Evolutionary conservation across 305 asterid species (phyloP).

Genomic region (Fraxinus floribunda): DNA sequence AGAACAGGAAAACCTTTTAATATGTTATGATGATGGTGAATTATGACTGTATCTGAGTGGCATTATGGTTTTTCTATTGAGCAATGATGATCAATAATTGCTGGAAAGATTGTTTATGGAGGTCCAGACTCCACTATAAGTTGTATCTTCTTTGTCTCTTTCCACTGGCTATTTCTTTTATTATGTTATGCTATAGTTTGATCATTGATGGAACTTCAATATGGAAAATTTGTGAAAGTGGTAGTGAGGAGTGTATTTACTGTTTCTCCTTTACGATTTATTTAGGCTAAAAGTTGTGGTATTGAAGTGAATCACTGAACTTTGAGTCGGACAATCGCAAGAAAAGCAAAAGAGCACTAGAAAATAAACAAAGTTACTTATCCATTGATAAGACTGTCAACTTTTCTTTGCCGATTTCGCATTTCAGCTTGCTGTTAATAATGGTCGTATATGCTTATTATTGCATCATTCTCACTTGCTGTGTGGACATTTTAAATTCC

Average conservation of each 20-base stretch:
- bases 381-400: background rate
- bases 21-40: conserved; percentile 29
- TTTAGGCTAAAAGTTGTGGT: conserved; percentile 23
- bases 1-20: conserved; percentile 6
- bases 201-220: conserved; percentile 23
- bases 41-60: conserved; percentile 39
- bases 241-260: conserved; percentile 31
- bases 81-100: conserved; percentile 45
- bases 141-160: conserved; percentile 46
- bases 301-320: background rate
- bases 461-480: background rate
- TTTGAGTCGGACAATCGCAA: background rate
- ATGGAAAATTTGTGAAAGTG: conserved; percentile 29
- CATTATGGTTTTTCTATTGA: conserved; percentile 36
- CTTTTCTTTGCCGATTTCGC: background rate
- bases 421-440: background rate
- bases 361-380: background rate
- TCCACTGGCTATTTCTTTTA: conserved; percentile 35
- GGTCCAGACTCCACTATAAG: conserved; percentile 50
- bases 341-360: background rate
- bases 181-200: conserved; percentile 26
- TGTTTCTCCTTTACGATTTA: conserved; percentile 23
- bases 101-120: conserved; percentile 41
- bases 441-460: background rate
- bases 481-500: background rate